Percentiles rank a stretch among this genome's conserved stretches.
Conservation (phyloP, 2,329 filamentous ascomycete genomes). For the Colletotrichum chlorophyti region DNA sequence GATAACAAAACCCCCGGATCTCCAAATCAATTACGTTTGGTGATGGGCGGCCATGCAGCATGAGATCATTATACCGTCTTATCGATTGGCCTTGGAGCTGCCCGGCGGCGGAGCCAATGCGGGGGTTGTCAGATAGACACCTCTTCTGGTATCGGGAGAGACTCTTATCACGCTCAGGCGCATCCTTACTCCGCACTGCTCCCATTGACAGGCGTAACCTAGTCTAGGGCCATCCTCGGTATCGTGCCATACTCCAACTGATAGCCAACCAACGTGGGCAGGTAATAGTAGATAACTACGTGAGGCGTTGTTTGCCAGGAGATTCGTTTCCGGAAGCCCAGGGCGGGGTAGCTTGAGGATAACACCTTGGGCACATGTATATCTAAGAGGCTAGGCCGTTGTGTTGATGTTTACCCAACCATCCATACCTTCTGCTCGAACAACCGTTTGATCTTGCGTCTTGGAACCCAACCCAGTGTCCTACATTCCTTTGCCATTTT, state of each 20-base stretch:
- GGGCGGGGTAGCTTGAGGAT: slow-evolving; percentile 24
- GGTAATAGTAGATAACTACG: no score
- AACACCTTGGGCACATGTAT: neutral
- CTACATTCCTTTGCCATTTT: neutral
- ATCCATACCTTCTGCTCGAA: no score
- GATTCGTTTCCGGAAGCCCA: neutral
- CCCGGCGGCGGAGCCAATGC: slow-evolving; percentile 19
- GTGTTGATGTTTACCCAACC: neutral
- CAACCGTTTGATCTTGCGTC: neutral
- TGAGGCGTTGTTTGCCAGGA: slow-evolving; percentile 4
- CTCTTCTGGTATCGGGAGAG: slow-evolving; percentile 13
- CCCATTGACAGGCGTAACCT: neutral
- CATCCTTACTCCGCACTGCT: slow-evolving; percentile 9
- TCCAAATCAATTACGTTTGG: slow-evolving; percentile 28
- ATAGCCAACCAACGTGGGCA: slow-evolving; percentile 12
- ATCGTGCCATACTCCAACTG: slow-evolving; percentile 5
- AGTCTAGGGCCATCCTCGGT: neutral
- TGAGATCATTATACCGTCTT: slow-evolving; percentile 27
- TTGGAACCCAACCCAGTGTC: no score
- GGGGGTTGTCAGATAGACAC: slow-evolving; percentile 14
- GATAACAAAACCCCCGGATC: slow-evolving; percentile 9
- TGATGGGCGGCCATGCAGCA: slow-evolving; percentile 22
- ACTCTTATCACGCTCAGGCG: slow-evolving; percentile 28
- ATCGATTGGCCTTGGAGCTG: slow-evolving; percentile 24
- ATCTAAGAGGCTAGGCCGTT: neutral